Conservation (phyloP, 2,329 filamentous ascomycete genomes). For the Penicillium sp. region DNA sequence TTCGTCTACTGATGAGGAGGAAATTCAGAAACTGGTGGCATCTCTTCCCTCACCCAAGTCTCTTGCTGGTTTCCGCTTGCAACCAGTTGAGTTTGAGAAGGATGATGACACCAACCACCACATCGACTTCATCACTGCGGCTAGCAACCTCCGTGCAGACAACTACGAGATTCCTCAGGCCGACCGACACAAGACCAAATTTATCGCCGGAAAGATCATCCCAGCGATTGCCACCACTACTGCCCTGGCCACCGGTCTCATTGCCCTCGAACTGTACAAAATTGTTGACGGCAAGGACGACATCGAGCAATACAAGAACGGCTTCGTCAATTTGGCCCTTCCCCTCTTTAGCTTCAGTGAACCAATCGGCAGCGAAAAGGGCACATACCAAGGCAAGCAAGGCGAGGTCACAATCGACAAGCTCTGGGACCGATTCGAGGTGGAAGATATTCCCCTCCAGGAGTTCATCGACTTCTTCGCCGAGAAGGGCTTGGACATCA, state of each 20-base stretch:
- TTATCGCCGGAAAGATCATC: slow-evolving; percentile 99
- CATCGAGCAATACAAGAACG: slow-evolving; percentile 98
- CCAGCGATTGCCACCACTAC: slow-evolving; percentile 97
- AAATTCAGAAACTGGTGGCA: slow-evolving; percentile 68
- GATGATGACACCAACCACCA: slow-evolving; percentile 97
- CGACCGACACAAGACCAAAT: slow-evolving; percentile 97
- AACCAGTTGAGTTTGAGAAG: slow-evolving; percentile 96
- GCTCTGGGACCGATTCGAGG: slow-evolving; percentile 96
- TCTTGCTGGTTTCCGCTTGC: slow-evolving; percentile 82
- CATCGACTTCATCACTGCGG: slow-evolving; percentile 98
- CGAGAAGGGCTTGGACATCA: slow-evolving; percentile 74
- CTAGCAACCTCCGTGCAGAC: slow-evolving; percentile 91
- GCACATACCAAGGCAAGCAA: slow-evolving; percentile 75
- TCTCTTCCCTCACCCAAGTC: slow-evolving; percentile 75
- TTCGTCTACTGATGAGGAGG: slow-evolving; percentile 68
- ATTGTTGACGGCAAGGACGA: slow-evolving; percentile 94
- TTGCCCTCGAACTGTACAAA: slow-evolving; percentile 93
- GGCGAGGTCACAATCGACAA: slow-evolving; percentile 83
- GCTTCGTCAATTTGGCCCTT: slow-evolving; percentile 91
- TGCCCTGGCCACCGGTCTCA: slow-evolving; percentile 88
- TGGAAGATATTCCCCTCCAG: slow-evolving; percentile 77
- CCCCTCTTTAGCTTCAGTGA: slow-evolving; percentile 99
- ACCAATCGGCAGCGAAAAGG: slow-evolving; percentile 90
- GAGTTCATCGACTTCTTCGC: slow-evolving; percentile 83
- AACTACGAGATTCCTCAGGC: slow-evolving; percentile 96